A percentile compares a stretch with the other conserved stretches of the same genome.
These are phyloP conservation scores for Stereocaulon alpinum DNA, from an alignment of 495 filamentous ascomycete species.

Conservation along the genomic window DNA sequence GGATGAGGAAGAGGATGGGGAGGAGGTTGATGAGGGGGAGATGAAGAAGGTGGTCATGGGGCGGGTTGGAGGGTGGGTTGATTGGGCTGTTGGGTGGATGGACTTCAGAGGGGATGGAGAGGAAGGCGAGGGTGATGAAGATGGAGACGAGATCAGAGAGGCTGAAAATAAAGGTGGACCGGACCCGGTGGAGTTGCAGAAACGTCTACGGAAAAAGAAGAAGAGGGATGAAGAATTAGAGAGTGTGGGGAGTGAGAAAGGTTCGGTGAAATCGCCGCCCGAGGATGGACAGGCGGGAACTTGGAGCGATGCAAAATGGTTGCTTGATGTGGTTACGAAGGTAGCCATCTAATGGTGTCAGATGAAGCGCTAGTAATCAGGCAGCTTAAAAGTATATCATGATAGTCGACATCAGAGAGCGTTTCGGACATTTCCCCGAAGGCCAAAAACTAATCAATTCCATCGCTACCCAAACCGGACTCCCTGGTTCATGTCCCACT, in stretches of 20 bases:
- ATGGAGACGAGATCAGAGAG: not conserved
- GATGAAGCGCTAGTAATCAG: too few relatives aligned
- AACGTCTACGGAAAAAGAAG: conserved; percentile 3
- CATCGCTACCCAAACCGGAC: conserved; percentile 47
- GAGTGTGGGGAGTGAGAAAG: not conserved
- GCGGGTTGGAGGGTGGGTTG: conserved; percentile 21
- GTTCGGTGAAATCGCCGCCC: conserved; percentile 4
- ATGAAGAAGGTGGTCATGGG: conserved; percentile 20
- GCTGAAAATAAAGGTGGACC: not conserved
- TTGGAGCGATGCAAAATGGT: conserved; percentile 17
- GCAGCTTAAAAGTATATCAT: too few relatives aligned
- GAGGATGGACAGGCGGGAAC: conserved; percentile 5
- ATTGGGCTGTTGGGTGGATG: conserved; percentile 22
- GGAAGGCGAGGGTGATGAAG: not conserved
- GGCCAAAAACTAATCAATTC: not conserved
- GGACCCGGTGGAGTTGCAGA: conserved; percentile 10
- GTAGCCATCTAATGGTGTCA: not conserved
- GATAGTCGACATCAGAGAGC: too few relatives aligned
- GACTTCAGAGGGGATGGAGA: conserved; percentile 11
- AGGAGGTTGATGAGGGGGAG: conserved; percentile 19
- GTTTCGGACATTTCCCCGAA: not conserved
- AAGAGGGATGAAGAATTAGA: not conserved
- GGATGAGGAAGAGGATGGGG: conserved; percentile 10
- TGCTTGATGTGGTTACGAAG: conserved; percentile 13
- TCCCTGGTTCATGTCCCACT: conserved; percentile 54